Evolutionary conservation across 1,284 basidiomycete species (phyloP).

Genomic region (Violaceomyces palustris): DNA sequence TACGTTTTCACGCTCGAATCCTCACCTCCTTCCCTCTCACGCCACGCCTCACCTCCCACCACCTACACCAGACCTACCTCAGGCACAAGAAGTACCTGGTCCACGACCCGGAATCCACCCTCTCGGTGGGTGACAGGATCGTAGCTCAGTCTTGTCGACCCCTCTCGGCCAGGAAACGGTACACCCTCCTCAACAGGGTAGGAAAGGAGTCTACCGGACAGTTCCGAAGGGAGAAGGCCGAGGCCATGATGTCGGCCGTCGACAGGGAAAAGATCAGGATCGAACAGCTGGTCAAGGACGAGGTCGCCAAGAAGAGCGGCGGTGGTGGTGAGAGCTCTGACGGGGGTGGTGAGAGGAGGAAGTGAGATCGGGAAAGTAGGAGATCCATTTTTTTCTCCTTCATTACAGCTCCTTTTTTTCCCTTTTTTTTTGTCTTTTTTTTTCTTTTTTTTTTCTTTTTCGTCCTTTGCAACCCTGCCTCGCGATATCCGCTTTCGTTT

Average conservation of each 20-base stretch:
- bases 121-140: slow-evolving; percentile 45
- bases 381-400: too few relatives aligned
- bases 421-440: too few relatives aligned
- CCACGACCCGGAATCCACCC: slow-evolving; percentile 36
- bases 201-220: slow-evolving; percentile 19
- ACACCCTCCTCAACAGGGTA: slow-evolving; percentile 31
- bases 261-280: slow-evolving; percentile 42
- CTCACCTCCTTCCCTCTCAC: neutral
- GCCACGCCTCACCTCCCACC: neutral
- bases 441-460: too few relatives aligned
- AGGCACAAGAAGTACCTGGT: slow-evolving; percentile 49
- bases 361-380: too few relatives aligned
- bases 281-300: slow-evolving; percentile 38
- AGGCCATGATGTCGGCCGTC: slow-evolving; percentile 33
- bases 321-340: too few relatives aligned
- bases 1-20: too few relatives aligned
- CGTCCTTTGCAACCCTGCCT: too few relatives aligned
- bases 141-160: slow-evolving; percentile 42
- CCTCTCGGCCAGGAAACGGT: slow-evolving; percentile 44
- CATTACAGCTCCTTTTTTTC: too few relatives aligned
- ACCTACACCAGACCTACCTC: slow-evolving; percentile 33
- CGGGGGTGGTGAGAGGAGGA: too few relatives aligned
- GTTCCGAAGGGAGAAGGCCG: slow-evolving; percentile 19
- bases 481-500: too few relatives aligned
- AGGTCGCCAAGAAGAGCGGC: slow-evolving; percentile 31